These are phyloP conservation scores for Rossbeevera mucosa DNA, from an alignment of 768 basidiomycete species.

Conservation along the genomic window DNA sequence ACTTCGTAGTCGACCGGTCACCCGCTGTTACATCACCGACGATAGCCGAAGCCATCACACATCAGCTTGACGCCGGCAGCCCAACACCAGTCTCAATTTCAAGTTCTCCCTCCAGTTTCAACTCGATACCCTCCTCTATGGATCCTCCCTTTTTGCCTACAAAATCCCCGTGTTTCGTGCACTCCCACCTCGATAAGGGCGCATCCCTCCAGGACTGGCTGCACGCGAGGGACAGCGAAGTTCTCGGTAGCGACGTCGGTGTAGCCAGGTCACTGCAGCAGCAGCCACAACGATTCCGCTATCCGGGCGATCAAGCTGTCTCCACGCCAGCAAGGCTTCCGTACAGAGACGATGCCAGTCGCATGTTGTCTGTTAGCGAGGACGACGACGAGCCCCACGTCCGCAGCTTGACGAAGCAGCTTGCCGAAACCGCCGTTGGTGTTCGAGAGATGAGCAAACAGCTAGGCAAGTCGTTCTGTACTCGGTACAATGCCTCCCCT, in stretches of 20 bases:
- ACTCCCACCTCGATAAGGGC: slow-evolving; percentile 83
- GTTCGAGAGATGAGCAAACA: slow-evolving; percentile 99
- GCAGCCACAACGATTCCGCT: slow-evolving; percentile 11
- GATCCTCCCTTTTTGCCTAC: slow-evolving; percentile 18
- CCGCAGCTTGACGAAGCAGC: slow-evolving; percentile 80
- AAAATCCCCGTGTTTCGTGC: slow-evolving; percentile 86
- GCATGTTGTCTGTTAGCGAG: slow-evolving; percentile 26
- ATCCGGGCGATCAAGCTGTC: slow-evolving; percentile 4
- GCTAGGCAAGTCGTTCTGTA: slow-evolving; percentile 57
- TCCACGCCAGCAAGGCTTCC: slow-evolving; percentile 16
- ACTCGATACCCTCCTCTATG: slow-evolving; percentile 25
- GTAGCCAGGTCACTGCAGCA: slow-evolving; percentile 51
- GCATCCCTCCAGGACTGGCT: slow-evolving; percentile 77
- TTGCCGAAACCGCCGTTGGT: slow-evolving; percentile 95
- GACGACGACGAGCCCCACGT: slow-evolving; percentile 70
- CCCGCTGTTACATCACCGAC: slow-evolving; percentile 18
- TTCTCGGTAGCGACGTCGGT: slow-evolving; percentile 37
- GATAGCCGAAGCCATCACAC: slow-evolving; percentile 16
- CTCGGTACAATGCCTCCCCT: slow-evolving; percentile 5
- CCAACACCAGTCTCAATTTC: slow-evolving; percentile 19
- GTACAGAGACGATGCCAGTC: slow-evolving; percentile 14
- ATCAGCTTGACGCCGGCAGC: slow-evolving; percentile 7
- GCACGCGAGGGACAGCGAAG: slow-evolving; percentile 32
- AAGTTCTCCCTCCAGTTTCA: slow-evolving; percentile 28
- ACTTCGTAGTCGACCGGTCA: slow-evolving; percentile 35